Base-by-base conservation (phyloP, 805 yeast genomes). In the Jamesozyma piceae region DNA sequence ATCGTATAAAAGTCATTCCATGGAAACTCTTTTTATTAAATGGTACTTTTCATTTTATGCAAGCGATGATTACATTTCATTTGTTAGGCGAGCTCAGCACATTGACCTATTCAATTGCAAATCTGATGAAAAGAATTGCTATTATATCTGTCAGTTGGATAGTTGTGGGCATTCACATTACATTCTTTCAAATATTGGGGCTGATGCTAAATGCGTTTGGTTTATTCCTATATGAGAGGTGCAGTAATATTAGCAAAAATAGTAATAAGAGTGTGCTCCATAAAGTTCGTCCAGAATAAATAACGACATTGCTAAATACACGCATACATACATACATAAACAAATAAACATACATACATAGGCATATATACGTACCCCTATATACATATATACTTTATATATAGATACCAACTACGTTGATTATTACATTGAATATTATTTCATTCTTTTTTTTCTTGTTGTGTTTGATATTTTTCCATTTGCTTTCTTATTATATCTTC, bases 61-160 rank as follows among this genome's bases (percentile, higher is more conserved):
- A 88, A 63, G 81, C 89, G 33, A 65, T 87, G 58, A 69, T 88
- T 32, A 87, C 95, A 14, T 85, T 84, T 62, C 86, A 83, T 64
- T 68, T 88, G 27, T 64, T 88, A 36, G 92, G 95, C 18, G 74
- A 80, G 56, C 72, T 88, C 5, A 83, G 95, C 2, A 85, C 96
- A 0, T 79, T 88, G 11, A 77, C 92, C 2, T 88, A 86, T 63
- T 82, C 94, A 2, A 80, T 88, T 44, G 95, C 95, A 2, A 78
- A 85, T 35, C 74, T 88, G 75, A 74, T 88, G 76, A 88, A 88
- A 64, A 77, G 95, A 54, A 82, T 88, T n/a, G 82, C 85, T 1
- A 76, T 88, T 26, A 87, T 88, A 35, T 72, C 82, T 1, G 80
- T 81, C 1, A 84, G 95, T 52, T 83, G 89, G 66, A 45, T 82